Base-by-base conservation (phyloP, 805 yeast genomes). In the Teunomyces atbi region DNA sequence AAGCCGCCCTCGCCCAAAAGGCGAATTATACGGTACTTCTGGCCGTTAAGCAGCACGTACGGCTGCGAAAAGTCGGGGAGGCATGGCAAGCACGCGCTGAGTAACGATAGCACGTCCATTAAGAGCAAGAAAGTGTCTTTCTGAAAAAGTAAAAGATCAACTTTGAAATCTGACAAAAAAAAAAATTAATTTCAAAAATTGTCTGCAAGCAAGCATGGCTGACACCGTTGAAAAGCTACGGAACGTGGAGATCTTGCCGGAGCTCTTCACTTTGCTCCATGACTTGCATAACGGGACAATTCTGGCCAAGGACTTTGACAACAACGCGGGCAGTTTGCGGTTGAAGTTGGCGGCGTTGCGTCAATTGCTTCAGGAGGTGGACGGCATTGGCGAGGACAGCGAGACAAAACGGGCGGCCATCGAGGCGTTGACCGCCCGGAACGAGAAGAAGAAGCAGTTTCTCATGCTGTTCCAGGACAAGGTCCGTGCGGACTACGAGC, bases 1-100 rank as follows among this genome's bases (percentile, higher is more conserved):
- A 86, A 86, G 11, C 94, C 95, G 2, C 96, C 96, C 68, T 90
- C 97, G 7, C 96, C 96, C 5, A 91, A 69, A n/a, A 91, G 73
- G 48, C 81, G 76, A 45, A 82, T 66, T 13, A 91, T 84, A 55
- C 71, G 74, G 68, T 84, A 87, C 41, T 71, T 70, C 30, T 79
- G 73, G 45, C 80, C 79, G 61, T 86, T 86, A 51, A 91, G 78
- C 13, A 71, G 58, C 8, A 90, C 67, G 6, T 74, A 74, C 0
- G 94, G 91, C 12, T 78, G 61, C 38, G 73, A 61, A 26, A 62
- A 45, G 44, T 58, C 62, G 1, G 76, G 76, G 20, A 74, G 54
- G 52, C 82, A 78, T 5, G 81, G 81, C 7, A 74, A 61, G 51
- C 80, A 76, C 11, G 51, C 28, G 32, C 58, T 47, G 37, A 64